Evolutionary conservation across 345 rosid genomes (phyloP).

Genomic region (Ceriops tagal): DNA sequence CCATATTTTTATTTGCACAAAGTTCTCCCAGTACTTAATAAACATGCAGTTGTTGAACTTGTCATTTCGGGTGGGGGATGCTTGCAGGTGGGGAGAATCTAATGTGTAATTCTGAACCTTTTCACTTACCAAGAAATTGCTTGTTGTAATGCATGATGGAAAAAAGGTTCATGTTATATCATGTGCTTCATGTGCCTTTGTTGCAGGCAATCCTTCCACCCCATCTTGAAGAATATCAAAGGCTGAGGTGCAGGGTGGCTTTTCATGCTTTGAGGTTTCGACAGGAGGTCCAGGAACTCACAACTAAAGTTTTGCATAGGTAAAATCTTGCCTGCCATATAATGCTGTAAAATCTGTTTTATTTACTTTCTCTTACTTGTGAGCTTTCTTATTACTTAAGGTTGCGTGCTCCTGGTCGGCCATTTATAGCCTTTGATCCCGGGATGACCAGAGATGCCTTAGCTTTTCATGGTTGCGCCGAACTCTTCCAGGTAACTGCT

Average conservation of each 20-base stretch:
- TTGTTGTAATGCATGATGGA: background rate
- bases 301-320: slow-evolving; percentile 76
- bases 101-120: slow-evolving; percentile 8
- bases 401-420: slow-evolving; percentile 76
- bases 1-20: slow-evolving; percentile 80
- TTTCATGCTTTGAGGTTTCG: slow-evolving; percentile 82
- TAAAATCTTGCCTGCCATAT: slow-evolving; percentile 15
- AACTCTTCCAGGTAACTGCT: slow-evolving; percentile 91
- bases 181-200: slow-evolving; percentile 4
- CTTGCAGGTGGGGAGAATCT: slow-evolving; percentile 58
- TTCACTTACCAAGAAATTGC: background rate
- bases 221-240: slow-evolving; percentile 83
- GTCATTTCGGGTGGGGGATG: slow-evolving; percentile 90
- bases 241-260: slow-evolving; percentile 88
- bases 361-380: background rate
- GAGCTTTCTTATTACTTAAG: slow-evolving; percentile 31
- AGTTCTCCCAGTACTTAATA: slow-evolving; percentile 79
- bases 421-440: slow-evolving; percentile 93
- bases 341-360: slow-evolving; percentile 4
- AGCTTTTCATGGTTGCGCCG: slow-evolving; percentile 94
- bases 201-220: slow-evolving; percentile 77
- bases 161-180: background rate
- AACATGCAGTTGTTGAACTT: slow-evolving; percentile 87
- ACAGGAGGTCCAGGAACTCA: slow-evolving; percentile 83
- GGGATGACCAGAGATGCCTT: slow-evolving; percentile 96